Evolutionary conservation across 2,329 filamentous ascomycete species (phyloP).

Genomic region (Lecanoromycetidae sp.): DNA sequence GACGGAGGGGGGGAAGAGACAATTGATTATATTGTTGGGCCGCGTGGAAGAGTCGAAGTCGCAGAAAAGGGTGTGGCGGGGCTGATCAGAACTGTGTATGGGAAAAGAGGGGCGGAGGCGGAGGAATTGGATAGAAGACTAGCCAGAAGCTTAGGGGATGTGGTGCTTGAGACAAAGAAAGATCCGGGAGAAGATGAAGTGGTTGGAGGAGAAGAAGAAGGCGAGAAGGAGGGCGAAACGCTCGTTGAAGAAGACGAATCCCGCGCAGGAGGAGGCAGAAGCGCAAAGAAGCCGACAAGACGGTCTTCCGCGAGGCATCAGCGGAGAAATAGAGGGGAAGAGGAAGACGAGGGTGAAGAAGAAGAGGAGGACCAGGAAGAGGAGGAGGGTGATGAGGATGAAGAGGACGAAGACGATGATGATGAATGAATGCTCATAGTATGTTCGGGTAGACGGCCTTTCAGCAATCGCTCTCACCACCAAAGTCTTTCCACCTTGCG

Average conservation of each 20-base stretch:
- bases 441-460: too few species aligned
- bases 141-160: conserved; percentile 18
- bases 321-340: conserved; percentile 1
- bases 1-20: conserved; percentile 56
- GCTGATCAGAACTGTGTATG: conserved; percentile 50
- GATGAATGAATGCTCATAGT: too few species aligned
- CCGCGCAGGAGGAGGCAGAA: conserved; percentile 14
- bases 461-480: too few species aligned
- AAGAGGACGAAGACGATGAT: not conserved
- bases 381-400: not conserved
- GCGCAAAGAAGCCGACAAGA: conserved; percentile 8
- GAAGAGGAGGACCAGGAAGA: conserved; percentile 5
- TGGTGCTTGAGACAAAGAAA: conserved; percentile 15
- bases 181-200: conserved; percentile 27
- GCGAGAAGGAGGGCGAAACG: conserved; percentile 11
- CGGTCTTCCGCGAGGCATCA: conserved; percentile 6
- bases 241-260: conserved; percentile 7
- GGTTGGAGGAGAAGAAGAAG: conserved; percentile 12
- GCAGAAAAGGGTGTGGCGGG: conserved; percentile 62
- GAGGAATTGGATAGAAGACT: conserved; percentile 21
- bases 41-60: conserved; percentile 74
- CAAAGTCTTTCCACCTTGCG: too few species aligned
- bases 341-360: conserved; percentile 10
- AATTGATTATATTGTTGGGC: conserved; percentile 72
- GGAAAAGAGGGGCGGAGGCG: conserved; percentile 33